Base-by-base conservation (phyloP, 2,329 filamentous ascomycete genomes). In the Tolypocladium inflatum region DNA sequence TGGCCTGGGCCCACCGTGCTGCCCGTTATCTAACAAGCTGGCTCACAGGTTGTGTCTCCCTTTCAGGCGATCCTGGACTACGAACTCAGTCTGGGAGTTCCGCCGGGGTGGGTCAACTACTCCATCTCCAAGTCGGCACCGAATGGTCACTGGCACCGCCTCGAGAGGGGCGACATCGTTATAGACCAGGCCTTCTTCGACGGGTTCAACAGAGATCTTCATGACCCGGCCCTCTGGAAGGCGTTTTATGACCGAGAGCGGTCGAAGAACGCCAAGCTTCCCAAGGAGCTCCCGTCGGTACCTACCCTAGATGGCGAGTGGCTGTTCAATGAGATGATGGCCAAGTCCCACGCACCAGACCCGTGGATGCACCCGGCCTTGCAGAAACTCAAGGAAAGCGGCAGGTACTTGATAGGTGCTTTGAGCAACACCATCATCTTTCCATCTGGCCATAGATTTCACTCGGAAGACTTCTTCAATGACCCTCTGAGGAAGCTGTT, bases 1-100 rank as follows among this genome's bases (percentile, higher is more conserved):
- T n/a, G 55, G 19, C 26, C 43, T 26, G 35, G 23, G 17, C 19
- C 19, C n/a, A 4, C 26, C 30, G 37, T 30, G n/a, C n/a, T 26
- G 33, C 30, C 3, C 38, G 43, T 19, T 33, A 26, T 2, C 19
- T 41, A 45, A 30, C 13, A n/a, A 21, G 23, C 45, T 23, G n/a
- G 17, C 9, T 10, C 3, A 5, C 37, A 96, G 92, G 91, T 97
- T 57, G 78, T 88, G 30, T 97, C 91, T 1, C 94, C 94, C 11
- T 92, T 99, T 68, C 91, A 96, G 76, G 86, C 90, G 2, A 97
- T 99, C 66, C 80, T 96, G 58, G 88, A 96, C 74, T 97, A 97
- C 71, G 94, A 97, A 71, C 76, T 86, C 57, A 77, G 81, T 60
- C 79, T 89, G 58, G 80, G 80, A 45, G 93, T 97, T 55, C 93